phyloP scores from a whole-genome alignment of 106 monocot species.

The Dendrobium nobile region DNA sequence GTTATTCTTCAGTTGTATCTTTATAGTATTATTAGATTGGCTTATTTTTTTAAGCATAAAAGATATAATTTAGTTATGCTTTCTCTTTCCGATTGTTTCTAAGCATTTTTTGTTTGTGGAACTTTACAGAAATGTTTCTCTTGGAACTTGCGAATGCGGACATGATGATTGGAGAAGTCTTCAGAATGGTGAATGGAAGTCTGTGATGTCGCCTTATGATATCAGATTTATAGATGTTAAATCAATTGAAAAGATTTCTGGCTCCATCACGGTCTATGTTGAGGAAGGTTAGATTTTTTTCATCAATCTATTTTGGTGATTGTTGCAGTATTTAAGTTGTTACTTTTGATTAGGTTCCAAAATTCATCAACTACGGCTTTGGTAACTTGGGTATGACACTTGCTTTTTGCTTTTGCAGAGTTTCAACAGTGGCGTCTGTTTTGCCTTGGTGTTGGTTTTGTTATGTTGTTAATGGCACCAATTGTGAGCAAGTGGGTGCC shows the following conservation, averaged over 20 bases:
- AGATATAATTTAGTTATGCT: not conserved
- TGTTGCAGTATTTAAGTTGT: not conserved
- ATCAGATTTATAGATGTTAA: conserved; percentile 68
- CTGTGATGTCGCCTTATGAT: conserved; percentile 64
- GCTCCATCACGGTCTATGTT: conserved; percentile 38
- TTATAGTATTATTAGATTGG: not conserved
- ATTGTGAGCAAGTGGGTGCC: conserved; percentile 80
- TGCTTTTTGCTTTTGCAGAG: conserved; percentile 36
- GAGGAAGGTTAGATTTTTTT: conserved; percentile 47
- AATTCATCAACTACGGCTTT: not conserved
- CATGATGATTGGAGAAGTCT: conserved; percentile 59
- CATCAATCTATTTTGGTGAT: not conserved
- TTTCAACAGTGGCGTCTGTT: conserved; percentile 82
- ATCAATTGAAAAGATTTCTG: conserved; percentile 27
- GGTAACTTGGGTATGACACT: not conserved
- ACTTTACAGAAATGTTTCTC: conserved; percentile 68
- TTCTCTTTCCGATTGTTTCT: not conserved
- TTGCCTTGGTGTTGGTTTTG: conserved; percentile 77
- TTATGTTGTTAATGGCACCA: conserved; percentile 70
- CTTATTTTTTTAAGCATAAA: not conserved
- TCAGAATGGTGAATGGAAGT: conserved; percentile 55
- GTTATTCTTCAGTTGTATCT: not conserved
- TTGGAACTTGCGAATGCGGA: conserved; percentile 55
- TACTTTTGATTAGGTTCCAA: not conserved
- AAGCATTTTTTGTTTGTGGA: not conserved